These are phyloP conservation scores for Fomitopsis serialis DNA, from an alignment of 768 basidiomycete genomes.

Conservation along the genomic window DNA sequence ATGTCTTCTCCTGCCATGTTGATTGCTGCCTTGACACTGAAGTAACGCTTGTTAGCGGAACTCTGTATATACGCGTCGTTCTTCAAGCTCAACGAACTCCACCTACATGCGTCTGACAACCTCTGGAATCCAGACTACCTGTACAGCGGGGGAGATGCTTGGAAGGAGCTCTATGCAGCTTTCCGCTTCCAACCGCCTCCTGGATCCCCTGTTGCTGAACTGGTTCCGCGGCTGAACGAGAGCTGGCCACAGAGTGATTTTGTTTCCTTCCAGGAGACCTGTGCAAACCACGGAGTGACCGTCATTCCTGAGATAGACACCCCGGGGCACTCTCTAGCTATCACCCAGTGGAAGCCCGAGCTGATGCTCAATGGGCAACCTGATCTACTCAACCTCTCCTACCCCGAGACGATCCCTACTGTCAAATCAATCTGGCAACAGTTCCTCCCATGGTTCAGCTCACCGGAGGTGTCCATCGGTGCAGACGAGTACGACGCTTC, in stretches of 20 bases:
- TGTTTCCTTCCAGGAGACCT: conserved; percentile 29
- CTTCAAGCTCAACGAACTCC: conserved; percentile 40
- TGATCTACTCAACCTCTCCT: conserved; percentile 35
- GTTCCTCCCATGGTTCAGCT: conserved; percentile 28
- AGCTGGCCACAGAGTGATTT: conserved; percentile 33
- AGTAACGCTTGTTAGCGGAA: conserved; percentile 25
- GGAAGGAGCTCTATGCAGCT: conserved; percentile 36
- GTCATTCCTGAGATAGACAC: conserved; percentile 41
- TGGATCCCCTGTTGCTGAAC: conserved; percentile 27
- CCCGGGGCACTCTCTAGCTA: conserved; percentile 36
- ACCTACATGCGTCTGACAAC: conserved; percentile 39
- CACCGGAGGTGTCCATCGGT: conserved; percentile 41
- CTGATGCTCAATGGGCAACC: conserved; percentile 32
- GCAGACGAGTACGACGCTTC: conserved; percentile 37
- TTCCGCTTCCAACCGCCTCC: conserved; percentile 35
- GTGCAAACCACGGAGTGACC: conserved; percentile 31
- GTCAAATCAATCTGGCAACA: conserved; percentile 40
- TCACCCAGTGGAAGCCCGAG: conserved; percentile 42
- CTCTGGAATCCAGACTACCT: conserved; percentile 37
- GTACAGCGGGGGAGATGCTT: conserved; percentile 28
- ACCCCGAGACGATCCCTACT: conserved; percentile 38
- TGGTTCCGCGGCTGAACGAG: conserved; percentile 35
- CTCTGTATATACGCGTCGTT: conserved; percentile 40
- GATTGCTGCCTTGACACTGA: not conserved
- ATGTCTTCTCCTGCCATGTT: conserved; percentile 1